A percentile compares a stretch with the other conserved stretches of the same genome.
Conservation (phyloP, 805 yeast genomes). For the Lachancea mirantina region DNA sequence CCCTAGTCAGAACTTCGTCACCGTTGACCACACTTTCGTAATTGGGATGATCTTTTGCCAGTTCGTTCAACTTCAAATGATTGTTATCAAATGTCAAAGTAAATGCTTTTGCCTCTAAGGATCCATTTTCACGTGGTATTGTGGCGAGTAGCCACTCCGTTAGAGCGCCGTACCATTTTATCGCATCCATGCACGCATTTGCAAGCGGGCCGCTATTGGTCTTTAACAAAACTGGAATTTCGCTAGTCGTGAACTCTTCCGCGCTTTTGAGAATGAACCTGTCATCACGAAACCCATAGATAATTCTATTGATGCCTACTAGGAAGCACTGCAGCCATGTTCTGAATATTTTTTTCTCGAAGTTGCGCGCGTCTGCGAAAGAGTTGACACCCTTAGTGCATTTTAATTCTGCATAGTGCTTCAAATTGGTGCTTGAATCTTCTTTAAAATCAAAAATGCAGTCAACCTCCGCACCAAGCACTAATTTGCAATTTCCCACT, state of each 20-base stretch:
- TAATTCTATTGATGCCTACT: conserved; percentile 71
- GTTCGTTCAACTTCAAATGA: conserved; percentile 44
- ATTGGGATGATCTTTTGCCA: conserved; percentile 32
- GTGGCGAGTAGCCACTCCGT: conserved; percentile 65
- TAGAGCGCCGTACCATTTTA: conserved; percentile 81
- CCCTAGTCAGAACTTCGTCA: conserved; percentile 38
- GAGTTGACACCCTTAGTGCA: conserved; percentile 53
- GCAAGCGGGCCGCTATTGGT: conserved; percentile 34
- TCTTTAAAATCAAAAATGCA: conserved; percentile 74
- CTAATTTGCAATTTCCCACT: conserved; percentile 59
- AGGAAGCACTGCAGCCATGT: conserved; percentile 95
- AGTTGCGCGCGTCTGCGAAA: conserved; percentile 50
- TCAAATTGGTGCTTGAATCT: conserved; percentile 40
- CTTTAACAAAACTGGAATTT: conserved; percentile 65
- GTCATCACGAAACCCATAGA: conserved; percentile 84
- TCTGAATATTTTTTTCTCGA: conserved; percentile 69
- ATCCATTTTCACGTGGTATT: conserved; percentile 48
- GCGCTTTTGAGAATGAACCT: conserved; percentile 53
- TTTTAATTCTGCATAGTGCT: conserved; percentile 81
- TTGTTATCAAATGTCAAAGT: conserved; percentile 45
- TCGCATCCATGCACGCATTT: conserved; percentile 68
- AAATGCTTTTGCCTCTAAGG: conserved; percentile 49
- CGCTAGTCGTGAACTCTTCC: conserved; percentile 72
- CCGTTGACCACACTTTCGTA: conserved; percentile 34
- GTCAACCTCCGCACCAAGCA: conserved; percentile 88